Base-by-base conservation (phyloP, 345 rosid genomes). In the Cardamine chenopodiifolia region DNA sequence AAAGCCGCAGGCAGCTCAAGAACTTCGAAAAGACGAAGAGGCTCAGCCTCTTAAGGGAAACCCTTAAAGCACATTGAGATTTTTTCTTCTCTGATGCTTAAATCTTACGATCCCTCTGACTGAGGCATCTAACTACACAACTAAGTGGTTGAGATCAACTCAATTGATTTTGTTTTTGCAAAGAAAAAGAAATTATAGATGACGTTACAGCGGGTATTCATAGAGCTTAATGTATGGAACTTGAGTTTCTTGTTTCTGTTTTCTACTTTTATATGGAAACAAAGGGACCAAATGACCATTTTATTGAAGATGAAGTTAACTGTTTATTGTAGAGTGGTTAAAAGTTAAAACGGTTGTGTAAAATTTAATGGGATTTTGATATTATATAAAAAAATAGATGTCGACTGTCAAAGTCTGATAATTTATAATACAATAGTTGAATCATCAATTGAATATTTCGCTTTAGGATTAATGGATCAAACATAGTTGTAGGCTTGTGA, bases 1-100 rank as follows among this genome's bases (percentile, higher is more conserved):
- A 13, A 83, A 78, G 57, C 44, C 75, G 20, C 82, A 73, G 3
- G 83, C 85, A 18, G 47, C 77, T 2, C 87, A 82, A 77, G 80
- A 78, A 62, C 54, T 20, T 61, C 56, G 78, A 37, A 78, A 42
- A 37, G 77, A 76, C 58, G 83, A 79, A 78, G 85, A 84, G 45
- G 80, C 82, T 11, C 78, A 71, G 79, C 84, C 85, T 15, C 55
- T 28, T 26, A 79, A 78, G 71, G 81, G 62, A 39, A 68, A 28
- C 68, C 81, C 85, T 23, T 85, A 58, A 65, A 56, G 40, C 28
- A 56, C n/a, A 32, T 2, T 13, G 59, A 44, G 22, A 7, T 5
- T 34, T 12, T 56, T 11, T n/a, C 28, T 45, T 56, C 57, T 7
- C 66, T 44, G 49, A 55, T 55, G 39, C 66, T 56, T 32, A n/a